Base-by-base conservation (phyloP, 1,284 basidiomycete genomes). In the Xerocomus minutiporus region DNA sequence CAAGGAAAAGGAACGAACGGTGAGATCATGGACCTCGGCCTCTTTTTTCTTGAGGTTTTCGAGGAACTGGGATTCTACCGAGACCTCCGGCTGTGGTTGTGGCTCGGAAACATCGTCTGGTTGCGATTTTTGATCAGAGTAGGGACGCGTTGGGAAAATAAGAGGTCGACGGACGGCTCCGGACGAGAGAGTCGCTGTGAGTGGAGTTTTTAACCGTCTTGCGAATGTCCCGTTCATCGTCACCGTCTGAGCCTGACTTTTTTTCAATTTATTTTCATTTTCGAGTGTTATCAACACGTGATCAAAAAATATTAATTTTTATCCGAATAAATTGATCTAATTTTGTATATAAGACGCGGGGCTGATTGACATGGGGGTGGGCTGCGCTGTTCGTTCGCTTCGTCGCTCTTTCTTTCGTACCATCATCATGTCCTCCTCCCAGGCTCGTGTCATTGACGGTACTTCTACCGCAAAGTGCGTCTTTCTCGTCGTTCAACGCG, bases 401-500 rank as follows among this genome's bases (percentile, higher is more conserved):
- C 26, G 35, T 48, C 57, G 46, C 61, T 65, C 67, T 68, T 72
- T 73, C 71, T 62, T 68, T 56, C 74, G 73, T 61, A 71, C 73
- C 56, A 51, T 70, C 62, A 61, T 29, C 58, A 87, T 87, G 84
- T 71, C 81, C 55, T 59, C 72, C 35, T 59, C 60, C 13, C 61
- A 57, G 43, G 77, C 80, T 28, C 76, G 80, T 62, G 70, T 88
- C 64, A 93, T 99, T 68, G 93, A 98, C 66, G 96, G 96, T 29
- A 93, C 82, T 49, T 83, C 82, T 43, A 76, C 96, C 57, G 93
- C 96, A 63, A 92, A 91, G 94, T 95, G 65, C 58, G 80, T 70
- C 48, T 35, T 56, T 23, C 23, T 41, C 54, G 8, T 46, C 13
- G 8, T 35, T 23, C 12, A 6, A 48, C 43, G 35, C 46, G 32